Conservation (phyloP, 495 filamentous ascomycete genomes). For the Penicillium bialowiezense region DNA sequence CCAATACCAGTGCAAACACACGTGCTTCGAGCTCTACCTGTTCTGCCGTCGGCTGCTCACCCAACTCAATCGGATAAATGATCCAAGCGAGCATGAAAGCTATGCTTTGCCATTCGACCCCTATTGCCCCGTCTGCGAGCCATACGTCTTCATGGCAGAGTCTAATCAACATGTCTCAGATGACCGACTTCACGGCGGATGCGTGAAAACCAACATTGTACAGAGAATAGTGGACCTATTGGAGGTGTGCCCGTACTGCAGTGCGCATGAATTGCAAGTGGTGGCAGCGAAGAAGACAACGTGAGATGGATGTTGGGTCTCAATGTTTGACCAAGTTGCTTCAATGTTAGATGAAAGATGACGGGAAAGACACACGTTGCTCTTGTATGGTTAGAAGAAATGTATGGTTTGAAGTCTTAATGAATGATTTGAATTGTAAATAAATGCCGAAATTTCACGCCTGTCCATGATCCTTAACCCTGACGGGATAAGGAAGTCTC, state of each 20-base stretch:
- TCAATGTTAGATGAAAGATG: no score
- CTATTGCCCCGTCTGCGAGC: slow-evolving; percentile 11
- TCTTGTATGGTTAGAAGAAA: no score
- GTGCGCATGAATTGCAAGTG: not conserved
- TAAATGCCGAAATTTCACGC: not conserved
- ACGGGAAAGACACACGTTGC: no score
- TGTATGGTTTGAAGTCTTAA: no score
- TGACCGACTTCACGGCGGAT: slow-evolving; percentile 8
- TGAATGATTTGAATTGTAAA: not conserved
- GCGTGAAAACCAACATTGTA: slow-evolving; percentile 55
- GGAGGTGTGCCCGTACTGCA: slow-evolving; percentile 7
- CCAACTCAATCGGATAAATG: slow-evolving; percentile 20
- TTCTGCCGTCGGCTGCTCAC: slow-evolving; percentile 17
- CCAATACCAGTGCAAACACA: slow-evolving; percentile 17
- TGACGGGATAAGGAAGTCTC: not conserved
- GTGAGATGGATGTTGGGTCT: no score
- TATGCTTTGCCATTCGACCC: slow-evolving; percentile 9
- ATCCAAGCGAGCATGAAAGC: not conserved
- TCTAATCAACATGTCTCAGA: not conserved
- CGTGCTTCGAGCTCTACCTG: slow-evolving; percentile 19
- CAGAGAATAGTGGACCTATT: slow-evolving; percentile 11
- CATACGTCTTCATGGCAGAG: not conserved
- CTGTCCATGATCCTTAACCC: not conserved
- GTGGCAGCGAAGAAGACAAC: no score
- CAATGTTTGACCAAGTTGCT: no score